Conservation (phyloP, 2,329 filamentous ascomycete genomes). For the Xylaria sp. region DNA sequence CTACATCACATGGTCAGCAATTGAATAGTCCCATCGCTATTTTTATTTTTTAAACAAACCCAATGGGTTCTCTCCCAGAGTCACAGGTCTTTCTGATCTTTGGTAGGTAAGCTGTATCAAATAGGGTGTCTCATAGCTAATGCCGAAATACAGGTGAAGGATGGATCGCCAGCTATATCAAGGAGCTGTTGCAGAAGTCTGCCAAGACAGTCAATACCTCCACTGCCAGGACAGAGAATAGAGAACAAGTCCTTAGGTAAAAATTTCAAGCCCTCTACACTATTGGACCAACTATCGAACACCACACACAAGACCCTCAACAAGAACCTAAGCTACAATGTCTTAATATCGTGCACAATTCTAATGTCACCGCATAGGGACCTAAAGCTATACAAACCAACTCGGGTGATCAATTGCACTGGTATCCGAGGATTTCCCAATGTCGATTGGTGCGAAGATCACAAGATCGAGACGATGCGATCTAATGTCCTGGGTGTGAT, state of each 20-base stretch:
- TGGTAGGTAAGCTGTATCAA: background rate
- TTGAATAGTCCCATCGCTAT: background rate
- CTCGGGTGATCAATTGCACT: background rate
- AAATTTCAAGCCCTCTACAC: background rate
- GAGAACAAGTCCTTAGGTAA: conserved; percentile 2
- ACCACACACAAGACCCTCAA: background rate
- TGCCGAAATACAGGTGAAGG: background rate
- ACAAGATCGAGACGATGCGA: conserved; percentile 1
- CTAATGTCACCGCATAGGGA: background rate
- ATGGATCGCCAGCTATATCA: background rate
- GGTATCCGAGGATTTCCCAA: background rate
- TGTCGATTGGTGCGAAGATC: background rate
- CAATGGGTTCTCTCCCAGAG: background rate
- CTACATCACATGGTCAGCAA: background rate
- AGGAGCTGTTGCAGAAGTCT: background rate
- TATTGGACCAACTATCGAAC: background rate
- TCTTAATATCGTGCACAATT: background rate
- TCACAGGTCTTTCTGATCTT: background rate
- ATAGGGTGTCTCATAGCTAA: background rate
- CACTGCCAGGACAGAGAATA: background rate
- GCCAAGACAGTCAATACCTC: background rate
- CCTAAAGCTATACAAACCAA: background rate
- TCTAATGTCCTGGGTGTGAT: background rate
- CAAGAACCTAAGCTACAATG: background rate
- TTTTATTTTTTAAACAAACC: background rate